Base-by-base conservation (phyloP, 2,329 filamentous ascomycete genomes). In the Claviceps sorghi region DNA sequence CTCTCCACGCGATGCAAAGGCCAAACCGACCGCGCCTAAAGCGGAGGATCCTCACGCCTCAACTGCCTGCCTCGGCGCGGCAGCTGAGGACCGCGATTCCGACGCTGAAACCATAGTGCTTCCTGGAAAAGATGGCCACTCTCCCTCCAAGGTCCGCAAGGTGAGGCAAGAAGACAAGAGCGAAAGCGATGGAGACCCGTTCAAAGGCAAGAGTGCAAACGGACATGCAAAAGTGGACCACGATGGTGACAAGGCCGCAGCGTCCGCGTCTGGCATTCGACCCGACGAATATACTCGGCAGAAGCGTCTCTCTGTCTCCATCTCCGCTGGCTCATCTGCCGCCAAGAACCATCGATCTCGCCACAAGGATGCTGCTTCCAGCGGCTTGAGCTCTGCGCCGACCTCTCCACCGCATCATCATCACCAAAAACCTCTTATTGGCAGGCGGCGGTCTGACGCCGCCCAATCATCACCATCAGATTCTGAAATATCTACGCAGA, bases 61-160 rank as follows among this genome's bases (percentile, higher is more conserved):
- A 30, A 50, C 52, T 15, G 51, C 58, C 19, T 57, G 53, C 50
- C 61, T 67, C 21, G 62, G 66, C 50, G 71, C 76, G 52, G 65
- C 60, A 52, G 65, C 64, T 22, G 69, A 69, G 53, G 81, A 82
- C 54, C 80, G 75, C 61, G 80, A 83, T 59, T 86, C 83, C 1
- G 83, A 86, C 61, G 82, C 83, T 48, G 83, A 86, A 67, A 86
- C 83, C 15, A 83, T 86, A 56, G 82, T 86, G 38, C 65, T 85
- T 36, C 75, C 80, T 11, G 79, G 79, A 30, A 84, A 83, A 61
- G 77, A 83, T 62, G 79, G 78, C 41, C 71, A 79, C 60, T 83
- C 80, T 26, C 80, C 79, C 0, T 78, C 79, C 54, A 83, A 83
- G 65, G 71, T 72, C 54, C 75, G 79, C 54, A 83, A 83, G 66